Base-by-base conservation (phyloP, 2,329 filamentous ascomycete genomes). In the Magnaporthales sp. region DNA sequence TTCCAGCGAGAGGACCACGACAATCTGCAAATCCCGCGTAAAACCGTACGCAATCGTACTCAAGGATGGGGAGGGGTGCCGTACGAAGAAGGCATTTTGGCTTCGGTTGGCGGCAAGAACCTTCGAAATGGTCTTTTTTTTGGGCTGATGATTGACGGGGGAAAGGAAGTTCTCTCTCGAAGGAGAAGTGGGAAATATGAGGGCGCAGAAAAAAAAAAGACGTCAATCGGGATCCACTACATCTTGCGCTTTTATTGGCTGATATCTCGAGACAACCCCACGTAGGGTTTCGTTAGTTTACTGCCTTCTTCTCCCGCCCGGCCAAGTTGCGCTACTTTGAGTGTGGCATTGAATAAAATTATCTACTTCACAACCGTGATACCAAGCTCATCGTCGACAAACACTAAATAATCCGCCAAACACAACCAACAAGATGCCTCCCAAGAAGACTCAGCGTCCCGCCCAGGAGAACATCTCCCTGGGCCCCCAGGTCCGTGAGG, bases 391-490 rank as follows among this genome's bases (percentile, higher is more conserved):
- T 64, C 62, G 67, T 66, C 68, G 61, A 72, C 73, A 74, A 75
- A 71, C 70, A 72, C 71, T 70, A 68, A 70, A 73, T 71, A 72
- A 72, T 66, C 31, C 38, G 10, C 70, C 68, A 72, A 72, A 69
- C 69, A 69, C 69, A 72, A 70, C 74, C 76, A 71, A 77, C 86
- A 91, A 83, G 80, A 98, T 98, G 94, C 22, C 54, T 27, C 85
- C 93, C 83, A 93, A 93, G 81, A 96, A 96, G 89, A 93, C 94
- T 87, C 84, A 88, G 77, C 87, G 90, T 80, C 89, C 91, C 77
- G 86, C 88, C 76, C 89, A 94, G 86, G 95, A 98, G 90, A 99
- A 99, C 86, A 95, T 99, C 87, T 93, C 91, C 83, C 89, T 98
- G 77, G 95, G 95, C 77, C 95, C 95, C 80, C 92, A 97, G 83